Evolutionary conservation across 768 basidiomycete species (phyloP).

Genomic region (Boletellus sp.): DNA sequence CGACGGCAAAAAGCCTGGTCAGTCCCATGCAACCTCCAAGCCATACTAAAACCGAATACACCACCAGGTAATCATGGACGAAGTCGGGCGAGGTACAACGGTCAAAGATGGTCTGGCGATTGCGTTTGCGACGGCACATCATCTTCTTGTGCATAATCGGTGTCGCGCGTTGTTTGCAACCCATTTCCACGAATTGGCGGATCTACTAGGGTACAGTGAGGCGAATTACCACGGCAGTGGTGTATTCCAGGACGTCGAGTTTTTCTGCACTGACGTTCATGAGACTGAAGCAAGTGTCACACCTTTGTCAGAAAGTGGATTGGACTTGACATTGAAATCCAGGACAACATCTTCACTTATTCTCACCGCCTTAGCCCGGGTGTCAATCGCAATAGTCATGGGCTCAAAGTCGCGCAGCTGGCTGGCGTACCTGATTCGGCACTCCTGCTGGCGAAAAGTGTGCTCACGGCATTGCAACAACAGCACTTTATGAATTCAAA

Average conservation of each 20-base stretch:
- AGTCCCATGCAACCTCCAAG: conserved; percentile 21
- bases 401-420: conserved; percentile 81
- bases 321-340: background rate
- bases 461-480: conserved; percentile 40
- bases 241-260: conserved; percentile 61
- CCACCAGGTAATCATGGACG: conserved; percentile 94
- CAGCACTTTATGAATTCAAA: conserved; percentile 22
- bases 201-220: conserved; percentile 67
- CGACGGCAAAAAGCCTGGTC: conserved; percentile 81
- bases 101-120: conserved; percentile 90
- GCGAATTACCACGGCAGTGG: conserved; percentile 39
- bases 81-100: conserved; percentile 96
- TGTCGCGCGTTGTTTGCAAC: conserved; percentile 94
- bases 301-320: background rate
- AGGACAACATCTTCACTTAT: conserved; percentile 82
- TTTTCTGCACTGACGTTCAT: conserved; percentile 87
- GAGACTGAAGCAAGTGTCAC: conserved; percentile 59
- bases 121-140: conserved; percentile 86
- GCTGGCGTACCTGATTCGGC: conserved; percentile 75
- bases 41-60: conserved; percentile 5
- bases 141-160: conserved; percentile 65
- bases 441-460: conserved; percentile 56
- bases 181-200: conserved; percentile 94
- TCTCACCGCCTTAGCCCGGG: conserved; percentile 78
- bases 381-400: conserved; percentile 88